phyloP scores from a whole-genome alignment of 192 early-diverging fungal species.

The Umbelopsis ramanniana region DNA sequence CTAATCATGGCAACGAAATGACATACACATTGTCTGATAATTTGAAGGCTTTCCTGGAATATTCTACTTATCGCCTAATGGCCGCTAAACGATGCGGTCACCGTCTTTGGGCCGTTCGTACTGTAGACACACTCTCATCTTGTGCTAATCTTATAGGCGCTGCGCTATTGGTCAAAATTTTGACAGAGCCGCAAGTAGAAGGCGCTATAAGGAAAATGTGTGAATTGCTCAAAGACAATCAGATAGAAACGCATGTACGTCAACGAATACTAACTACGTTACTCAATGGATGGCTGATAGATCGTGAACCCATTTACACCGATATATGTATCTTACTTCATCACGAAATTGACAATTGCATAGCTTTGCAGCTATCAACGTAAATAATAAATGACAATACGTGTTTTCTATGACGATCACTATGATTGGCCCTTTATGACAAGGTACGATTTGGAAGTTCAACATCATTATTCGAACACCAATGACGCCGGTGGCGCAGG shows the following conservation, averaged over 20 bases:
- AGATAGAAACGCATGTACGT: conserved; percentile 1
- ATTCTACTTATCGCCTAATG: conserved; percentile 40
- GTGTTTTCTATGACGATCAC: no score
- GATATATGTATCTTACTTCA: conserved; percentile 8
- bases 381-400: background rate
- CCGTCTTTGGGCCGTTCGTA: conserved; percentile 19
- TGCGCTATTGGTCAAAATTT: conserved; percentile 34
- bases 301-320: conserved; percentile 13
- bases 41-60: conserved; percentile 45
- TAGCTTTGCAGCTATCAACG: background rate
- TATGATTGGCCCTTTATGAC: no score
- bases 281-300: conserved; percentile 15
- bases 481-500: no score
- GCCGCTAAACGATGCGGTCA: conserved; percentile 3
- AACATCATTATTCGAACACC: no score
- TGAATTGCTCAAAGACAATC: conserved; percentile 28
- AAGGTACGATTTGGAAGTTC: no score
- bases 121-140: conserved; percentile 35
- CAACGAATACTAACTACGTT: background rate
- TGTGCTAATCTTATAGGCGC: conserved; percentile 41
- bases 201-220: conserved; percentile 35
- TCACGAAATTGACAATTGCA: conserved; percentile 5
- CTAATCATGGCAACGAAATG: conserved; percentile 41
- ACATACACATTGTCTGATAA: conserved; percentile 44
- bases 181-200: conserved; percentile 37